phyloP scores from a whole-genome alignment of 805 yeast species.

The Hanseniaspora clermontiae region DNA sequence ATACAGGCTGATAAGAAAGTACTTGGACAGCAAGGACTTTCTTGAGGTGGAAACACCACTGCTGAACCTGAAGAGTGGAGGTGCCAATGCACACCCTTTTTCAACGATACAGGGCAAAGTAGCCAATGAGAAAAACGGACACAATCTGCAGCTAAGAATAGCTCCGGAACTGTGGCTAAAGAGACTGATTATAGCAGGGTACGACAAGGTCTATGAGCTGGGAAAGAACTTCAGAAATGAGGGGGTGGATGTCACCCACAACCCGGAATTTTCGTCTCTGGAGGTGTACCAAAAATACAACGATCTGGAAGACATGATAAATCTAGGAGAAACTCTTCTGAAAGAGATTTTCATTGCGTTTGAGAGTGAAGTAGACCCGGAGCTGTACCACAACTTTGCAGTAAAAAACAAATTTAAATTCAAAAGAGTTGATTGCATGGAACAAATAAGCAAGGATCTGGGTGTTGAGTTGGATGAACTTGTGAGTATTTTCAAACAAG shows the following conservation, averaged over 20 bases:
- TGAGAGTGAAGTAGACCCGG: slow-evolving; percentile 5
- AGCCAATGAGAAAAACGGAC: slow-evolving; percentile 20
- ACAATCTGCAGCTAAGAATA: slow-evolving; percentile 53
- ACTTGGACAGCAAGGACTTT: slow-evolving; percentile 43
- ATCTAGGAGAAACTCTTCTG: slow-evolving; percentile 48
- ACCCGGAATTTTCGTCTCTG: slow-evolving; percentile 84
- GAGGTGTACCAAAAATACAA: slow-evolving; percentile 76
- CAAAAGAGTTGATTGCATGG: slow-evolving; percentile 25
- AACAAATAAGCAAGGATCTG: slow-evolving; percentile 22
- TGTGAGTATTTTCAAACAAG: not conserved
- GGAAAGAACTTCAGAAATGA: slow-evolving; percentile 83
- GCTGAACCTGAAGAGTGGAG: slow-evolving; percentile 57
- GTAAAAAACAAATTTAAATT: slow-evolving; percentile 21
- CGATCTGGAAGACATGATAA: slow-evolving; percentile 52
- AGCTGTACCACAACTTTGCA: slow-evolving; percentile 15
- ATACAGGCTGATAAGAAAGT: slow-evolving; percentile 43
- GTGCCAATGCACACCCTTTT: slow-evolving; percentile 91
- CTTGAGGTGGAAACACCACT: slow-evolving; percentile 86
- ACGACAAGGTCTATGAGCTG: slow-evolving; percentile 75
- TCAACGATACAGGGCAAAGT: slow-evolving; percentile 34
- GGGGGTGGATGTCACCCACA: slow-evolving; percentile 84
- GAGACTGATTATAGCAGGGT: slow-evolving; percentile 66
- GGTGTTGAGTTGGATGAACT: slow-evolving; percentile 23
- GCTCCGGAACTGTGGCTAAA: slow-evolving; percentile 96
- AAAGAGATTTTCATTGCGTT: slow-evolving; percentile 29